Base-by-base conservation (phyloP, 1,139 yeast genomes). In the Debaryomyces sp. region DNA sequence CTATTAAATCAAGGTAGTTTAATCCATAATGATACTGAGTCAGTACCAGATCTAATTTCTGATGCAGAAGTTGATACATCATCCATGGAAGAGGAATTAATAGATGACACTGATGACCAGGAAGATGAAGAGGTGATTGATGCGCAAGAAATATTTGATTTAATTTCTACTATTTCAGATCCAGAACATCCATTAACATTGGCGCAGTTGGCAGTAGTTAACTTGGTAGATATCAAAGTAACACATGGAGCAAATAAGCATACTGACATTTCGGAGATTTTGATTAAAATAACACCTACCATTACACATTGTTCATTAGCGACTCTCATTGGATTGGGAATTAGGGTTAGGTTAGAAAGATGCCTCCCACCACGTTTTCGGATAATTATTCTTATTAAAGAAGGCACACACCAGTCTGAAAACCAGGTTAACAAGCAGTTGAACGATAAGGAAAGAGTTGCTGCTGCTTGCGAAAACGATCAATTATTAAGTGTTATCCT, bases 391-490 rank as follows among this genome's bases (percentile, higher is more conserved):
- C 73, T 88, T 45, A 82, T 95, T 45, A 89, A 92, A 60, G 89
- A 89, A 58, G 98, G 98, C 1, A 83, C 96, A 1, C 99, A 95
- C 65, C 98, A 94, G 66, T 89, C 96, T 59, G 99, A 95, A 63
- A 82, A 81, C 55, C 99, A 94, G 62, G 99, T 95, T 27, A 95
- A 95, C 67, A 92, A 94, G 63, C 99, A 95, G 68, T 79, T 95
- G 54, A 94, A 94, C 63, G 99, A 95, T 64, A 95, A 95, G 70
- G 99, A 95, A 67, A 77, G 99, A 54, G 98, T 94, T 0, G 96
- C 97, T 23, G 99, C 99, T 15, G 99, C 99, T 0, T 92, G 98
- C 68, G 99, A 95, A 62, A 95, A 95, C 59, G 96, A 89, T 51
- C 99, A 95, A 70, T 75, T 95, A 41, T 72, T 92, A 49, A 80